phyloP scores from a whole-genome alignment of 306 rosid genomes.

The Vachellia collinsii region DNA sequence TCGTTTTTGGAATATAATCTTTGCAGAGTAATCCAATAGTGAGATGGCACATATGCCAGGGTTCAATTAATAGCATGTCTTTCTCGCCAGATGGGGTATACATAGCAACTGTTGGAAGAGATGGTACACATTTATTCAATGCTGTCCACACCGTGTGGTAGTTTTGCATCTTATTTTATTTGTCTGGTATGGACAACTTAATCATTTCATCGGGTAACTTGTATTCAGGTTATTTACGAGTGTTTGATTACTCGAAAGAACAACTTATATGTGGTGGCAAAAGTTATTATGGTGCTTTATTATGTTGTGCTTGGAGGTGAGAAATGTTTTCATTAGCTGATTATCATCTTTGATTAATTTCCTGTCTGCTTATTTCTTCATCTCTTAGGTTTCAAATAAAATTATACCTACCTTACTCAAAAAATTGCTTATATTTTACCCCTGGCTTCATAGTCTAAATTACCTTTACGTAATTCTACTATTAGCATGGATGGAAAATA shows the following conservation, averaged over 20 bases:
- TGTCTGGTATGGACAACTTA: background rate
- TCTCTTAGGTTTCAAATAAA: slow-evolving; percentile 16
- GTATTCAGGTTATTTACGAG: slow-evolving; percentile 84
- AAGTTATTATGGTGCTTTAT: slow-evolving; percentile 96
- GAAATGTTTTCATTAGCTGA: slow-evolving; percentile 30
- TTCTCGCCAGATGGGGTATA: slow-evolving; percentile 82
- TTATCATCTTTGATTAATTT: slow-evolving; percentile 30
- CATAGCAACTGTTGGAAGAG: slow-evolving; percentile 94
- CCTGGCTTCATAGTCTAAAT: slow-evolving; percentile 27
- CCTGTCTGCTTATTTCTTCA: slow-evolving; percentile 13
- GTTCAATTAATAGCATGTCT: slow-evolving; percentile 80
- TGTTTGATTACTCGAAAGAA: slow-evolving; percentile 86
- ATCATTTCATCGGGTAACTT: slow-evolving; percentile 37
- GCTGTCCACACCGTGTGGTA: slow-evolving; percentile 22
- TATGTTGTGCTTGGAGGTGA: slow-evolving; percentile 98
- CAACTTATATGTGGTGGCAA: slow-evolving; percentile 93
- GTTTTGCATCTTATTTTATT: background rate
- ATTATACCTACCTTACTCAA: slow-evolving; percentile 13
- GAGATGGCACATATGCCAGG: slow-evolving; percentile 98
- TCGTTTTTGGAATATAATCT: background rate
- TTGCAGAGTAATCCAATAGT: slow-evolving; percentile 91
- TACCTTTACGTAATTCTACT: slow-evolving; percentile 1
- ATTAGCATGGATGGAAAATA: slow-evolving; percentile 93
- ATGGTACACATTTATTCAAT: slow-evolving; percentile 59
- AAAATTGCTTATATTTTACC: background rate